Conservation (phyloP, 2,329 filamentous ascomycete species). For the Leptographium galeiforme region DNA sequence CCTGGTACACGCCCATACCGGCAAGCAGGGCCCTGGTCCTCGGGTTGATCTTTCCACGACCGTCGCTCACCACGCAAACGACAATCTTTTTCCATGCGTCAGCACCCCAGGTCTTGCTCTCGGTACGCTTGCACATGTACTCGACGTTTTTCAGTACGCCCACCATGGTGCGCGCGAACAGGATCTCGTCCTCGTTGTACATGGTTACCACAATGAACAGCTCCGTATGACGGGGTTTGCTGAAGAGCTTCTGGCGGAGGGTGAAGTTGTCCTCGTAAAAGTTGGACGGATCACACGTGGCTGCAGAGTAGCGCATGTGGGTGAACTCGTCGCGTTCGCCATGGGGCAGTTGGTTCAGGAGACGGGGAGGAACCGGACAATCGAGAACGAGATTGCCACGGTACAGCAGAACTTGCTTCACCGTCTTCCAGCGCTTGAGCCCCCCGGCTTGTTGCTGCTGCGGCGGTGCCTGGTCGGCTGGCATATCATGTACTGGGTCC, state of each 20-base stretch:
- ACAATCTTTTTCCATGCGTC: constrained; percentile 99
- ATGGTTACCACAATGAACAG: constrained; percentile 94
- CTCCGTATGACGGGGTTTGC: constrained; percentile 84
- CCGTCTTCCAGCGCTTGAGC: constrained; percentile 90
- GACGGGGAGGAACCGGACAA: constrained; percentile 80
- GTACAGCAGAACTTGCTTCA: constrained; percentile 96
- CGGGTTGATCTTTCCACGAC: constrained; percentile 91
- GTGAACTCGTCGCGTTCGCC: constrained; percentile 86
- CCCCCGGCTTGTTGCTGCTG: constrained; percentile 37
- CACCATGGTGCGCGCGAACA: constrained; percentile 90
- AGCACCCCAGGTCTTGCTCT: constrained; percentile 96
- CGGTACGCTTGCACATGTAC: constrained; percentile 87
- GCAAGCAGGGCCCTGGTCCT: constrained; percentile 80
- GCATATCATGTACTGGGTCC: constrained; percentile 18
- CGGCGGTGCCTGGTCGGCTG: constrained; percentile 10
- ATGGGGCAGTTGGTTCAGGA: constrained; percentile 79
- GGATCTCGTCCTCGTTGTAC: constrained; percentile 97
- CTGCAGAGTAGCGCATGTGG: constrained; percentile 86
- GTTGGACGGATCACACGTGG: constrained; percentile 81
- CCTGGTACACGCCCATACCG: constrained; percentile 92
- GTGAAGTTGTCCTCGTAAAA: constrained; percentile 88
- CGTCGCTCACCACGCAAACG: constrained; percentile 92
- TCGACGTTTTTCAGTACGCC: constrained; percentile 99
- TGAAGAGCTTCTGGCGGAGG: constrained; percentile 79
- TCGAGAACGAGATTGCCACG: constrained; percentile 94